A percentile compares a stretch with the other conserved stretches of the same genome.
These are phyloP conservation scores for Penicillium crystallinum DNA, from an alignment of 495 filamentous ascomycete species.

Conservation along the genomic window DNA sequence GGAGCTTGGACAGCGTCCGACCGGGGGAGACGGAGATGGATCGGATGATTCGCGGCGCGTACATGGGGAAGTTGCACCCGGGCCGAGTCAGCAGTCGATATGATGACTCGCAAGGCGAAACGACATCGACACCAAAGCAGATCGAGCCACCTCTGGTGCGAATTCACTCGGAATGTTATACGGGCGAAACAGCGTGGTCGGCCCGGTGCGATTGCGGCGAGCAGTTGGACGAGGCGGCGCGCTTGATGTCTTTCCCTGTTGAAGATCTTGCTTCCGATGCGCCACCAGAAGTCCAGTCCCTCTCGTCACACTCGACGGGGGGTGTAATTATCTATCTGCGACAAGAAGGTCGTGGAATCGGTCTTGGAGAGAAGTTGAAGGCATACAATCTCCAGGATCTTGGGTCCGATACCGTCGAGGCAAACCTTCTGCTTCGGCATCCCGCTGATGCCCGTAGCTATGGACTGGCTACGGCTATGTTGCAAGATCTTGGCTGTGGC, in stretches of 20 bases:
- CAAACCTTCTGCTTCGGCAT: slow-evolving; percentile 85
- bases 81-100: slow-evolving; percentile 69
- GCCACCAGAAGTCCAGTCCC: slow-evolving; percentile 34
- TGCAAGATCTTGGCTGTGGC: slow-evolving; percentile 73
- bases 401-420: slow-evolving; percentile 92
- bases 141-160: slow-evolving; percentile 65
- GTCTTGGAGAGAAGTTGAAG: slow-evolving; percentile 90
- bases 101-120: slow-evolving; percentile 29
- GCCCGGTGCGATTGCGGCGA: slow-evolving; percentile 97
- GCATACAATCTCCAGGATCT: slow-evolving; percentile 97
- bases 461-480: slow-evolving; percentile 89
- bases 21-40: slow-evolving; percentile 94
- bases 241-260: slow-evolving; percentile 81
- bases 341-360: slow-evolving; percentile 94
- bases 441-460: slow-evolving; percentile 93
- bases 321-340: slow-evolving; percentile 93
- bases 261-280: slow-evolving; percentile 32
- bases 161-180: slow-evolving; percentile 98
- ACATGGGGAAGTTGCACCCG: slow-evolving; percentile 80
- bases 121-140: slow-evolving; percentile 7
- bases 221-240: slow-evolving; percentile 92
- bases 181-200: slow-evolving; percentile 96
- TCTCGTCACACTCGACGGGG: slow-evolving; percentile 53
- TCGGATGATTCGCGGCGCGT: slow-evolving; percentile 91
- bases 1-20: slow-evolving; percentile 69